These are phyloP conservation scores for Pythium insidiosum DNA, from an alignment of 352 stramenopile genomes.

Conservation along the genomic window DNA sequence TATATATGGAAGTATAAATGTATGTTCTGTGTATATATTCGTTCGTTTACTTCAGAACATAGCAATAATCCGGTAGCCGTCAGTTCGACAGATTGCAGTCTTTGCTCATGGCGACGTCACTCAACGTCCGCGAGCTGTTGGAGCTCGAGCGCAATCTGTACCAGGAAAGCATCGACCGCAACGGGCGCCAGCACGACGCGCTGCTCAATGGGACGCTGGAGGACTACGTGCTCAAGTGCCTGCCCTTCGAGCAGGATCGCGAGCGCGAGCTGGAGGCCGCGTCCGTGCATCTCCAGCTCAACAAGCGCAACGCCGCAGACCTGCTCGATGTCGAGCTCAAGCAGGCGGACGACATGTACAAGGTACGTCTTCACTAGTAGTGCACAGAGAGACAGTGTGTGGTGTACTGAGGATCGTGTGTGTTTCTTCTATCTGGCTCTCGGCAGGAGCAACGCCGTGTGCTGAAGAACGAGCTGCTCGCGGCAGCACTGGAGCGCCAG, in stretches of 20 bases:
- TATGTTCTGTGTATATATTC: no score
- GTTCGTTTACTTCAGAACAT: no score
- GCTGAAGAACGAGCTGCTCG: slow-evolving; percentile 22
- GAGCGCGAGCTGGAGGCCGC: slow-evolving; percentile 40
- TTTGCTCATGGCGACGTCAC: no score
- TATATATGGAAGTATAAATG: no score
- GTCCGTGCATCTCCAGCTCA: slow-evolving; percentile 39
- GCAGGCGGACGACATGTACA: slow-evolving; percentile 50
- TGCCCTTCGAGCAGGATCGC: slow-evolving; percentile 45
- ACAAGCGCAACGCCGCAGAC: slow-evolving; percentile 40
- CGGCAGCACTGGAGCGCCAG: no score
- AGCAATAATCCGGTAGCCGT: no score
- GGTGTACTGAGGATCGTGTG: not conserved
- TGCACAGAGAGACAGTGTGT: no score
- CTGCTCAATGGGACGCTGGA: slow-evolving; percentile 38
- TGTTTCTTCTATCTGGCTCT: not conserved
- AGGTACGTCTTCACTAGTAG: slow-evolving; percentile 7
- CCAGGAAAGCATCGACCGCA: slow-evolving; percentile 76
- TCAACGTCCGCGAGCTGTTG: slow-evolving; percentile 67
- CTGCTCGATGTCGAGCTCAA: slow-evolving; percentile 73
- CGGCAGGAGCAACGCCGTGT: slow-evolving; percentile 12
- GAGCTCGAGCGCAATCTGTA: slow-evolving; percentile 78
- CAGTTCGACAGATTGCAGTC: no score
- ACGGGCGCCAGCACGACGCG: slow-evolving; percentile 32
- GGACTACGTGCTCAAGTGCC: slow-evolving; percentile 52